Evolutionary conservation across 345 rosid species (phyloP), one percentile per base, ranked within the genome.

Genomic region (Populus pruinosa): DNA sequence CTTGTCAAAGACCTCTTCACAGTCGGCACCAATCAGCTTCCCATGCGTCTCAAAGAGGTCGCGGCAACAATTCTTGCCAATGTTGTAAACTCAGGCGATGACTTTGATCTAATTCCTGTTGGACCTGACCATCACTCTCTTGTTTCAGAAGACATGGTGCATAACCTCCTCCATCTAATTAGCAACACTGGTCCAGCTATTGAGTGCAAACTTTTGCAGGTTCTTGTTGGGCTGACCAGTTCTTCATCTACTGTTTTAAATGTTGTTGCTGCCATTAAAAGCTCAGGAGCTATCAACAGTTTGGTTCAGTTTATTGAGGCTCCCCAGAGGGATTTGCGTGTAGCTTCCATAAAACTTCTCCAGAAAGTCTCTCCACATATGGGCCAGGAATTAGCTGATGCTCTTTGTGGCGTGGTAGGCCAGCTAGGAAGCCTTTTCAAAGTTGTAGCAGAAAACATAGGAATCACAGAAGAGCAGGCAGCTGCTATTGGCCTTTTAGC

Each of bases 181-280:
- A 96, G 96, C 89, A 92, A 96, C 87, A 96, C 99, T 0, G 99
- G 98, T 83, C 99, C 99, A 64, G 90, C 92, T 10, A 92, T 96
- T 67, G 98, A 91, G 80, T 92, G 98, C 80, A 92, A 96, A 75
- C 96, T 96, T 73, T 87, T 96, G 75, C 96, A 91, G 81, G 97
- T 96, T 82, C 99, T 96, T 73, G 96, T 92, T 72, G 99, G 99
- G 81, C 89, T 96, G 67, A 93, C 99, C n/a, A 82, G 61, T 85
- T 87, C 91, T 27, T 87, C 86, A 11, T 73, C 89, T 59, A 82
- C 97, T 67, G 96, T 92, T 80, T 66, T 86, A 61, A 90, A 87
- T 16, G 93, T 93, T 44, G 98, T 93, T 62, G 78, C 96, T 43
- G 94, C 99, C 39, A 90, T 93, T 71, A 96, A 89, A 83, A 92